These are phyloP conservation scores for Ascoidea tarda DNA, from an alignment of 805 yeast genomes.

Conservation along the genomic window DNA sequence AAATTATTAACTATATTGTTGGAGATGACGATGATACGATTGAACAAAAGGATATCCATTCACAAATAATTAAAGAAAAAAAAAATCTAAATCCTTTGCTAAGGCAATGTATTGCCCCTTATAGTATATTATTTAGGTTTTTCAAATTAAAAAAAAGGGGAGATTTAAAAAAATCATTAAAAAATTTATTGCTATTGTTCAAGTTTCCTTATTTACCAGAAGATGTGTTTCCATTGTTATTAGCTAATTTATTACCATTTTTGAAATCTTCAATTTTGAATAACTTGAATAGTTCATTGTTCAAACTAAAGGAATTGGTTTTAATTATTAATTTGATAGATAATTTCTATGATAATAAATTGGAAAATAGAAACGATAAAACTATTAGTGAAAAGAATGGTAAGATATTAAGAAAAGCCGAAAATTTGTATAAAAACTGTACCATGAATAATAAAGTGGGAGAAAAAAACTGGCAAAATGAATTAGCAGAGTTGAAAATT, in stretches of 20 bases:
- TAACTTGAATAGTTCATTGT: constrained; percentile 5
- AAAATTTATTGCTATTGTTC: constrained; percentile 24
- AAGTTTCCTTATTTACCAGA: constrained; percentile 30
- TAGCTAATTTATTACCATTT: constrained; percentile 6
- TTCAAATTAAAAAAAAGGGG: constrained; percentile 20
- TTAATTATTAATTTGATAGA: constrained; percentile 5
- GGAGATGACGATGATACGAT: constrained; percentile 16
- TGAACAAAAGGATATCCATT: constrained; percentile 14
- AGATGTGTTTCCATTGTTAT: constrained; percentile 1
- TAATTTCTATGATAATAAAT: not conserved
- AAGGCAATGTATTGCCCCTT: constrained; percentile 58
- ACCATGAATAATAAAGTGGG: not conserved
- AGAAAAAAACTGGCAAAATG: not conserved
- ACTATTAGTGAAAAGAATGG: not conserved
- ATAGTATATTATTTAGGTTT: constrained; percentile 45
- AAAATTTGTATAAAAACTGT: not conserved
- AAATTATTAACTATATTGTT: constrained; percentile 35
- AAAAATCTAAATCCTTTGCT: constrained; percentile 34
- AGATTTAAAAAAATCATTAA: constrained; percentile 16
- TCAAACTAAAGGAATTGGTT: constrained; percentile 6
- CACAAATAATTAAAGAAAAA: constrained; percentile 1
- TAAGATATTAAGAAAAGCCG: constrained; percentile 1
- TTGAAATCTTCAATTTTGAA: constrained; percentile 1
- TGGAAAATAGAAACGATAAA: not conserved
- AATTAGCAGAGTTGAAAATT: not conserved